Conservation (phyloP, 495 filamentous ascomycete genomes). For the Talaromyces nanjingensis region DNA sequence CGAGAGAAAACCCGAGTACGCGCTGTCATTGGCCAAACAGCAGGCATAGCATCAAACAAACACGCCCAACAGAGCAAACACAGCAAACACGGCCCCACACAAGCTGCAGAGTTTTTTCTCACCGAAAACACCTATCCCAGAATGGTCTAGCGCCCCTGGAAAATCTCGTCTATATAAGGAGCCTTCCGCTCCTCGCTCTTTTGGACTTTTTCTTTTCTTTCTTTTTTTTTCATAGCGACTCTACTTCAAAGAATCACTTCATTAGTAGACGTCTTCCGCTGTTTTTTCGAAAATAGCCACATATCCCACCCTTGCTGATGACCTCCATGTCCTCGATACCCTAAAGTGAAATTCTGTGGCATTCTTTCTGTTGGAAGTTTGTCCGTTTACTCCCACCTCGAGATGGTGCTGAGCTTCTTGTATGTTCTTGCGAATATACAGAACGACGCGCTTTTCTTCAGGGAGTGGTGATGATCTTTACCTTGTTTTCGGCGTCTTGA, state of each 20-base stretch:
- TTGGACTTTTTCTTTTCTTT: constrained; percentile 10
- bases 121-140: neutral
- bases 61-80: neutral
- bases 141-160: neutral
- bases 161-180: constrained; percentile 4
- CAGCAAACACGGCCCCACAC: neutral
- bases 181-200: neutral
- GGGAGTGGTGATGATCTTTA: constrained; percentile 70
- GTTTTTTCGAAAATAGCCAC: constrained; percentile 73
- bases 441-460: constrained; percentile 27
- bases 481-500: constrained; percentile 49
- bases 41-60: neutral
- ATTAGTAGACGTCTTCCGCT: constrained; percentile 79
- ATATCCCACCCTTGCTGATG: constrained; percentile 73
- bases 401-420: constrained; percentile 17
- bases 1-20: neutral
- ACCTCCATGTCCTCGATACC: constrained; percentile 58
- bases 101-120: neutral
- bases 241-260: constrained; percentile 78
- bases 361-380: constrained; percentile 16
- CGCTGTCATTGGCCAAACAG: neutral
- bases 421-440: constrained; percentile 18
- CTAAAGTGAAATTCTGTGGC: constrained; percentile 52
- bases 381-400: constrained; percentile 46
- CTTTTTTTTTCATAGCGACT: constrained; percentile 10